Evolutionary conservation across 495 filamentous ascomycete genomes (phyloP).

Genomic region (Xylaria flabelliformis): DNA sequence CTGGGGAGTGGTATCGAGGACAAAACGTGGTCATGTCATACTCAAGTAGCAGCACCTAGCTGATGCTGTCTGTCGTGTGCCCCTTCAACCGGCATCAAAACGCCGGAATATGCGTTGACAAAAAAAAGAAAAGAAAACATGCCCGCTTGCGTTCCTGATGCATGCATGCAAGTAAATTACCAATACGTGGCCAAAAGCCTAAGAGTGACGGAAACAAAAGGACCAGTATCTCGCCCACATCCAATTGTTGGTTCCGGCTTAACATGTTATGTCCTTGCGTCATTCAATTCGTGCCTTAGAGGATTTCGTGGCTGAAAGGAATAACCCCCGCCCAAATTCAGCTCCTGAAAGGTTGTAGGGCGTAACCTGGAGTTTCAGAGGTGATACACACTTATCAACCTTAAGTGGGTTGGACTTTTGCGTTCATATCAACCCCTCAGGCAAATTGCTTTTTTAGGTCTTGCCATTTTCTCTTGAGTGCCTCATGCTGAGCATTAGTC

Average conservation of each 20-base stretch:
- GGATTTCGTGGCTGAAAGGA: not conserved
- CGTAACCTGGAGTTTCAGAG: not conserved
- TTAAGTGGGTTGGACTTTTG: not conserved
- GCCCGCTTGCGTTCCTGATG: constrained; percentile 25
- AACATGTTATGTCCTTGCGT: constrained; percentile 8
- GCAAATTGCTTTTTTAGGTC: constrained; percentile 71
- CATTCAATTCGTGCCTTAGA: constrained; percentile 6
- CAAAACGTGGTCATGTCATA: constrained; percentile 1
- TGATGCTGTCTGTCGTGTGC: constrained; percentile 21
- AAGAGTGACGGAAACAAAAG: constrained; percentile 20
- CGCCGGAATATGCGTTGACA: constrained; percentile 25
- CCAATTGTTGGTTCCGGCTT: constrained; percentile 10
- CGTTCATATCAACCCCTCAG: constrained; percentile 22
- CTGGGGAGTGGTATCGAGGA: not conserved
- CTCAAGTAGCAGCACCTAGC: constrained; percentile 16
- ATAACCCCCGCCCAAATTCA: not conserved
- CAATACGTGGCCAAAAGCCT: constrained; percentile 25
- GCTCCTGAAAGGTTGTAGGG: not conserved
- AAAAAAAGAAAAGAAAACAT: constrained; percentile 23
- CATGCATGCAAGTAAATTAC: constrained; percentile 24
- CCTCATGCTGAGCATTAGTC: constrained; percentile 76
- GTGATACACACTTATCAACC: not conserved
- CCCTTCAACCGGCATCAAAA: constrained; percentile 15
- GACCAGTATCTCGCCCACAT: constrained; percentile 16
- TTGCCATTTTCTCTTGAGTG: constrained; percentile 78